Conservation (phyloP, 805 yeast species). For the Yamadazyma philogaea region DNA sequence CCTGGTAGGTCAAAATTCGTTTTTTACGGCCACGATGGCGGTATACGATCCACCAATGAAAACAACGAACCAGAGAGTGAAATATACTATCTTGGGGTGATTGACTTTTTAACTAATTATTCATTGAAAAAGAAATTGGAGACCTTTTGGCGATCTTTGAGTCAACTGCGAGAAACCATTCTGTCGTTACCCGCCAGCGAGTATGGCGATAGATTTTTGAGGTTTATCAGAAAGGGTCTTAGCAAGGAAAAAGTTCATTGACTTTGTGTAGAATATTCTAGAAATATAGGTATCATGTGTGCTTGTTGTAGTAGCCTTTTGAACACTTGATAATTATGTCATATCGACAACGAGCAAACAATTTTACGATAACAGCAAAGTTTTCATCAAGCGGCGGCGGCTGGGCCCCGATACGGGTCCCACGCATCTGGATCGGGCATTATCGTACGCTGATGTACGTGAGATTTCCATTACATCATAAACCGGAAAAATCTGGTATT, state of each 20-base stretch:
- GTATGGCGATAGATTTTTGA: slow-evolving; percentile 82
- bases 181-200: slow-evolving; percentile 90
- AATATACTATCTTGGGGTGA: slow-evolving; percentile 87
- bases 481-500: slow-evolving; percentile 2
- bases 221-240: slow-evolving; percentile 52
- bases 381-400: too few species aligned
- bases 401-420: not conserved
- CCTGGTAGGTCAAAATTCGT: slow-evolving; percentile 50
- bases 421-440: not conserved
- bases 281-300: too few species aligned
- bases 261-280: not conserved
- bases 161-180: slow-evolving; percentile 64
- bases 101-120: slow-evolving; percentile 87
- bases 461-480: slow-evolving; percentile 1
- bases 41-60: slow-evolving; percentile 69
- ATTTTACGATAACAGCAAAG: too few species aligned
- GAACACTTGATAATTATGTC: too few species aligned
- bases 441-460: not conserved
- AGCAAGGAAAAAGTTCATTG: slow-evolving; percentile 2
- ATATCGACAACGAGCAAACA: too few species aligned
- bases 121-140: slow-evolving; percentile 73
- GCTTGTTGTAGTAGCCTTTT: too few species aligned
- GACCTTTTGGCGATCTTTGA: slow-evolving; percentile 77
- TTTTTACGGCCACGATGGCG: slow-evolving; percentile 82
- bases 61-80: slow-evolving; percentile 57